Percentiles rank a stretch among this genome's conserved stretches.
Evolutionary conservation across 371 early-diverging fungal genomes (phyloP).

Genomic region (Batkoa obscura): DNA sequence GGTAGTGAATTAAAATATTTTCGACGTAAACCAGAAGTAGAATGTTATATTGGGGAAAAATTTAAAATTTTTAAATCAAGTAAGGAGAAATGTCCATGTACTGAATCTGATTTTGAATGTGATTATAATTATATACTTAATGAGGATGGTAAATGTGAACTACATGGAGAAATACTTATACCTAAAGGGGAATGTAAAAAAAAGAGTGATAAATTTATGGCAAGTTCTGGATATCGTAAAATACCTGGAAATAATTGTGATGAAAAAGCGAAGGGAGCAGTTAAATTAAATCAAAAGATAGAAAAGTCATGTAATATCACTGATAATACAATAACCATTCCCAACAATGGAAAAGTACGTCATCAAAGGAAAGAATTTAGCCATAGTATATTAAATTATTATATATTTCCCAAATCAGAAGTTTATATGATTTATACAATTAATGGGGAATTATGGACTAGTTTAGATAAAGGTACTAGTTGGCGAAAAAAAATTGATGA

Average conservation of each 20-base stretch:
- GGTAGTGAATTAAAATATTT: conserved; percentile 47
- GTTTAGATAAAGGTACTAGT: conserved; percentile 35
- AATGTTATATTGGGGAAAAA: conserved; percentile 57
- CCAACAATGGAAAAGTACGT: background rate
- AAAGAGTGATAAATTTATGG: conserved; percentile 41
- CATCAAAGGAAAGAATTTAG: background rate
- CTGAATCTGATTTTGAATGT: conserved; percentile 77
- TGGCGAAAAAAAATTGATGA: conserved; percentile 28
- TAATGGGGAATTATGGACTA: conserved; percentile 36
- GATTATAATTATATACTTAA: conserved; percentile 58
- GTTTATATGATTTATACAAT: conserved; percentile 28
- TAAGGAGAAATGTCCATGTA: conserved; percentile 50
- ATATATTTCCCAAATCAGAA: conserved; percentile 17
- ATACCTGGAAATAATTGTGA: conserved; percentile 63
- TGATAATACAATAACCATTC: background rate
- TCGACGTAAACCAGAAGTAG: conserved; percentile 51
- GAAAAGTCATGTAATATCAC: conserved; percentile 35
- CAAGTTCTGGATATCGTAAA: conserved; percentile 71
- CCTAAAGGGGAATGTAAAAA: conserved; percentile 29
- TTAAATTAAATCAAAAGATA: conserved; percentile 36
- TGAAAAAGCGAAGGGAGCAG: conserved; percentile 20
- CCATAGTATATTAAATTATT: conserved; percentile 7
- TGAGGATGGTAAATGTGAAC: conserved; percentile 28
- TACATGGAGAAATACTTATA: conserved; percentile 26
- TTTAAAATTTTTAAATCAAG: conserved; percentile 30